Evolutionary conservation across 345 rosid species (phyloP).

Genomic region (Moringa oleifera): DNA sequence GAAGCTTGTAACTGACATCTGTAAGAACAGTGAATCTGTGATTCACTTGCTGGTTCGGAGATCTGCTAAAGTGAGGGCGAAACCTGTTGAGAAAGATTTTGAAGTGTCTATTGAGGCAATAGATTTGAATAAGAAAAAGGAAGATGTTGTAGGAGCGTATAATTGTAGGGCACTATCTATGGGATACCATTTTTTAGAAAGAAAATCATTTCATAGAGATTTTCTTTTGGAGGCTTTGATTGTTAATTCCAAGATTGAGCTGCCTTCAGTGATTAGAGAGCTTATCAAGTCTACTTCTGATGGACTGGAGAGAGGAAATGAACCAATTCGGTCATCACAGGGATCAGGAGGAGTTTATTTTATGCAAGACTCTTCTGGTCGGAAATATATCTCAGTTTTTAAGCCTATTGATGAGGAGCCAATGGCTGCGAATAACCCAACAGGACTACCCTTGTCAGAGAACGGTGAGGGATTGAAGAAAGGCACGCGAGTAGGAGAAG

Average conservation of each 20-base stretch:
- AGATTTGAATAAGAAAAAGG: constrained; percentile 20
- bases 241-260: constrained; percentile 33
- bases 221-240: constrained; percentile 57
- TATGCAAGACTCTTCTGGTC: constrained; percentile 71
- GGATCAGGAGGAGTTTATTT: constrained; percentile 89
- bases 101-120: constrained; percentile 46
- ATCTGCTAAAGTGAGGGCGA: constrained; percentile 53
- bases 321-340: constrained; percentile 60
- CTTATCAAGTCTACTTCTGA: constrained; percentile 53
- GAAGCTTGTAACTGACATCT: constrained; percentile 56
- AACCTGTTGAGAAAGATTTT: constrained; percentile 44
- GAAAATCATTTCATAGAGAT: constrained; percentile 23
- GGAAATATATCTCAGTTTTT: constrained; percentile 59
- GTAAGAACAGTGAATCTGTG: constrained; percentile 45
- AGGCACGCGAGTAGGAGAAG: constrained; percentile 79
- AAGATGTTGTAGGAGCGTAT: constrained; percentile 18
- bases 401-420: constrained; percentile 94
- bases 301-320: constrained; percentile 62
- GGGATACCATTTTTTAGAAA: constrained; percentile 13
- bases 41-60: constrained; percentile 53
- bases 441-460: constrained; percentile 46
- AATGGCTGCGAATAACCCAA: constrained; percentile 78
- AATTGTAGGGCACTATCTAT: constrained; percentile 15
- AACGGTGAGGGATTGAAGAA: constrained; percentile 85
- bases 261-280: constrained; percentile 39